Conservation (phyloP, 2,329 filamentous ascomycete genomes). For the Exophiala calicioides region DNA sequence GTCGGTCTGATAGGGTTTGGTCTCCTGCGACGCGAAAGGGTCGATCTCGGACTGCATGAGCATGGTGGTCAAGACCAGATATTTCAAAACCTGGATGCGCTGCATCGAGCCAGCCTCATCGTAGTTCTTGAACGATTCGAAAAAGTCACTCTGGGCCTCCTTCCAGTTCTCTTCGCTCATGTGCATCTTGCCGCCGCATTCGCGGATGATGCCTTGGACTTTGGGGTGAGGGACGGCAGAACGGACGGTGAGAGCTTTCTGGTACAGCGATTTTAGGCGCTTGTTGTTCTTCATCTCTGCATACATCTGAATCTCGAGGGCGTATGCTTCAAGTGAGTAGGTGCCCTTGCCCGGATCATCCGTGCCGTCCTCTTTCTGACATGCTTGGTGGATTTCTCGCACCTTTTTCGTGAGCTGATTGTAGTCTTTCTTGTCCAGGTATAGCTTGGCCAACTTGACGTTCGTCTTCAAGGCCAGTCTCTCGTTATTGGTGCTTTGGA, state of each 20-base stretch:
- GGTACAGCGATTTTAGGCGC: constrained; percentile 88
- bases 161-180: constrained; percentile 99
- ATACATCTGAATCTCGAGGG: constrained; percentile 98
- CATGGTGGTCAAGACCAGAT: constrained; percentile 95
- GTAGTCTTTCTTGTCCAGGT: constrained; percentile 90
- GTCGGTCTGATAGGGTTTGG: constrained; percentile 96
- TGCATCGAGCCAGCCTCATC: constrained; percentile 96
- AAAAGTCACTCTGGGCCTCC: constrained; percentile 94
- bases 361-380: constrained; percentile 80
- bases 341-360: constrained; percentile 96
- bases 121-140: constrained; percentile 98
- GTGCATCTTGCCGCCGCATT: constrained; percentile 99
- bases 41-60: constrained; percentile 98
- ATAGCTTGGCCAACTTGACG: constrained; percentile 90
- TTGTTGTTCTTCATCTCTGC: constrained; percentile 97
- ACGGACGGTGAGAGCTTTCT: constrained; percentile 84
- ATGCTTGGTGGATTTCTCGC: constrained; percentile 82
- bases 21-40: constrained; percentile 97
- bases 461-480: constrained; percentile 97
- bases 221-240: constrained; percentile 98
- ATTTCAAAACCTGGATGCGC: constrained; percentile 95
- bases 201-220: constrained; percentile 98
- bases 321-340: constrained; percentile 92
- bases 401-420: constrained; percentile 76
- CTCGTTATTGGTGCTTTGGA: constrained; percentile 97